Evolutionary conservation across 2,329 filamentous ascomycete species (phyloP), one percentile per base, ranked within the genome.

Genomic region (Boeremia lycopersici): DNA sequence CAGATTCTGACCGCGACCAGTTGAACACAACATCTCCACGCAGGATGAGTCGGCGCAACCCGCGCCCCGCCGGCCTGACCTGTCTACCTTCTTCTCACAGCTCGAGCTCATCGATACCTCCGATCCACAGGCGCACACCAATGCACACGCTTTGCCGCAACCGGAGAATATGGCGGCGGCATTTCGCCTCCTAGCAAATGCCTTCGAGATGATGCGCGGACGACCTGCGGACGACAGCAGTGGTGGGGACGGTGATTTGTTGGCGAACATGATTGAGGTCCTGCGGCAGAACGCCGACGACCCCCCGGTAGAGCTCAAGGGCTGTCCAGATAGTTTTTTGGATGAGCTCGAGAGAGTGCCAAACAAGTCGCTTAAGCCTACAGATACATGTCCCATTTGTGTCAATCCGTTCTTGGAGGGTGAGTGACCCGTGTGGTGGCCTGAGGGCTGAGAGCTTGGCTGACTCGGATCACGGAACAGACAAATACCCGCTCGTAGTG

Each of bases 21-120:
- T 80, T 44, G 79, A 82, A 65, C 80, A 82, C 70, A 78, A 76
- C 69, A 78, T 81, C 62, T 64, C 74, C 46, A 61, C 71, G 43
- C 68, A 76, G 34, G 65, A 76, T 19, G 54, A 68, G 53, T 72
- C 68, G 51, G 61, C 71, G 48, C 67, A 69, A 58, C 74, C 74
- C 15, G 73, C 74, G 30, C 74, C 76, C 48, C 84, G 84, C 59
- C 82, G 85, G 46, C 86, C 86, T 26, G 86, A 88, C 70, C 81
- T 88, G 35, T 85, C 82, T 35, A 86, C 84, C 64, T 88, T 88
- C 78, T 87, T 87, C 76, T 80, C 81, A 53, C 82, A 83, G 39
- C 82, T 88, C 56, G 82, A 86, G 63, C 81, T 85, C 52, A 76
- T 81, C 28, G 79, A 82, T 57, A 84, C 82, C 8, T 82, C 80